phyloP scores from a whole-genome alignment of 1,139 yeast species.

The Suhomyces atakaporum region DNA sequence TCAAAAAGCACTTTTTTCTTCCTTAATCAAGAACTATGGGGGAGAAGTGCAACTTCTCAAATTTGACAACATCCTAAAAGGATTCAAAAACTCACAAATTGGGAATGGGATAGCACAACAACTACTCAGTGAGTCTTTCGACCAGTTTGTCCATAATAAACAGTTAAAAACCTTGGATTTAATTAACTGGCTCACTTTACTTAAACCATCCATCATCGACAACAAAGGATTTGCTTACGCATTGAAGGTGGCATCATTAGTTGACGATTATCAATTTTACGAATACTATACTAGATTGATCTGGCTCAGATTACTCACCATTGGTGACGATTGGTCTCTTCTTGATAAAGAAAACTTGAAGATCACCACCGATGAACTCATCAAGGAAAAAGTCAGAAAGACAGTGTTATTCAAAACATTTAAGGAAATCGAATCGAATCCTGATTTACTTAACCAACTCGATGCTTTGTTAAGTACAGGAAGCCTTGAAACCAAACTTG shows the following conservation, averaged over 20 bases:
- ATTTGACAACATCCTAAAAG: slow-evolving; percentile 20
- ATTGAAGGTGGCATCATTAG: slow-evolving; percentile 33
- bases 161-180: slow-evolving; percentile 49
- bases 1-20: slow-evolving; percentile 43
- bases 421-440: slow-evolving; percentile 14
- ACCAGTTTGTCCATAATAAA: slow-evolving; percentile 37
- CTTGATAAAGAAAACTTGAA: slow-evolving; percentile 38
- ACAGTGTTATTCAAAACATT: slow-evolving; percentile 54
- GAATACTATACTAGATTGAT: slow-evolving; percentile 34
- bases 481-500: slow-evolving; percentile 10
- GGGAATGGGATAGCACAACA: slow-evolving; percentile 17
- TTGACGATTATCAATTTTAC: slow-evolving; percentile 28
- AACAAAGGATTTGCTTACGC: slow-evolving; percentile 38
- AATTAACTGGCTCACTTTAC: slow-evolving; percentile 58
- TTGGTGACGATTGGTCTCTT: slow-evolving; percentile 62
- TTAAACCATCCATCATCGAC: slow-evolving; percentile 35
- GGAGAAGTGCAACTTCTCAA: slow-evolving; percentile 24
- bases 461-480: slow-evolving; percentile 12
- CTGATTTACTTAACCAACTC: slow-evolving; percentile 15
- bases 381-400: slow-evolving; percentile 40
- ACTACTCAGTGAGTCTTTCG: slow-evolving; percentile 34
- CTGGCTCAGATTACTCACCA: slow-evolving; percentile 63
- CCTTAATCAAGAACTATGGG: slow-evolving; percentile 29
- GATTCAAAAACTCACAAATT: slow-evolving; percentile 26
- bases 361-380: slow-evolving; percentile 39